Evolutionary conservation across 352 stramenopile genomes (phyloP), one percentile per base, ranked within the genome.

Genomic region (Lagenidium giganteum): DNA sequence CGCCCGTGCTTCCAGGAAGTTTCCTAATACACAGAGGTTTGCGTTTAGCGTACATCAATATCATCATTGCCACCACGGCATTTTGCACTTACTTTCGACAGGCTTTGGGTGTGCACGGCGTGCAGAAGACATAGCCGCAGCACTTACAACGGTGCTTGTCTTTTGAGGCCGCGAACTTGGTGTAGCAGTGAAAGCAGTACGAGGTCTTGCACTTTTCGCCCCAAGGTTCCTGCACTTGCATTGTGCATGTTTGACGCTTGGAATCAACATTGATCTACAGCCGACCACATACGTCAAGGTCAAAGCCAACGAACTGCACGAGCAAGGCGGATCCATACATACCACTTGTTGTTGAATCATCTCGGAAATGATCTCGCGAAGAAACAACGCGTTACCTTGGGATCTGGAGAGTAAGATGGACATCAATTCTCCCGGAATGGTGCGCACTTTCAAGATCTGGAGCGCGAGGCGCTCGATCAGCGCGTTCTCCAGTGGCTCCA

Each of bases 91-190:
- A 83, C 70, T 76, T 81, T 41, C 54, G 64, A 21, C 82, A 94
- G 2, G 75, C 77, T 45, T 82, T 83, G 3, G 82, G 82, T 3
- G 82, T 91, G 38, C 82, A 94, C 8, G 71, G 48, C 3, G 52
- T 57, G 31, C 82, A 94, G 51, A 94, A 93, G 4, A 90, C 57
- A 51, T 90, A 92, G 39, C 79, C 82, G 29, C 82, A 94, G 53
- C 74, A 80, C 47, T 88, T 88, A 56, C 82, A 94, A 0, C 76
- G 74, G 35, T 85, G 70, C 46, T 84, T 87, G 1, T 87, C 77
- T 23, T 87, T 88, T 17, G 52, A 69, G 14, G 49, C 39, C 0
- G 33, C 30, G 23, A 92, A 73, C 35, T 74, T 72, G 13, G 29
- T 33, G 38, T 91, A 72, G 40, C 82, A 94, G 29, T 81, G 54